phyloP scores from a whole-genome alignment of 306 rosid genomes.

The Dryas alaskensis region DNA sequence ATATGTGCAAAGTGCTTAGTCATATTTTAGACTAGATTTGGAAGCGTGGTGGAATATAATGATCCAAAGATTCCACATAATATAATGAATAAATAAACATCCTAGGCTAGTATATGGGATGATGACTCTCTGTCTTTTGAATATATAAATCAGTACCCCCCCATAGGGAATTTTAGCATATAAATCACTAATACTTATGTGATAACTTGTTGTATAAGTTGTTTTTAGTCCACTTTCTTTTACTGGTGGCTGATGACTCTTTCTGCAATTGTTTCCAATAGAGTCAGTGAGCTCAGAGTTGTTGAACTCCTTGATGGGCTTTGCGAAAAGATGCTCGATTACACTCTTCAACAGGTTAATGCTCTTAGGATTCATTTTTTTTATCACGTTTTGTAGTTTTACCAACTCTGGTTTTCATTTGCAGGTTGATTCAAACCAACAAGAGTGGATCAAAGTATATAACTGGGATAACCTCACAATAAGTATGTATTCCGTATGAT shows the following conservation, averaged over 20 bases:
- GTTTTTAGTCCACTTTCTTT: neutral
- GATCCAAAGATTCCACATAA: neutral
- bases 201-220: conserved; percentile 24
- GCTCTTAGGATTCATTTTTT: conserved; percentile 7
- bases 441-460: conserved; percentile 73
- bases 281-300: conserved; percentile 83
- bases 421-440: conserved; percentile 49
- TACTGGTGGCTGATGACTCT: conserved; percentile 4
- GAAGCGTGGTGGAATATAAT: neutral
- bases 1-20: neutral
- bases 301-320: conserved; percentile 95
- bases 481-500: conserved; percentile 42
- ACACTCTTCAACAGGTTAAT: conserved; percentile 65
- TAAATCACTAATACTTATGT: conserved; percentile 13
- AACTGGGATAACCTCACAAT: conserved; percentile 66
- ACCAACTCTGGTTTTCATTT: conserved; percentile 20
- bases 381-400: neutral
- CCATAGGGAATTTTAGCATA: neutral
- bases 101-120: neutral
- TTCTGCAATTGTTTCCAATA: conserved; percentile 30
- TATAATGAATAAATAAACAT: neutral
- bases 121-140: neutral
- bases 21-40: neutral
- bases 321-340: conserved; percentile 94
- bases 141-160: neutral